These are phyloP conservation scores for Chenopodium quinoa DNA, from an alignment of 148 eudicot species.

Conservation along the genomic window DNA sequence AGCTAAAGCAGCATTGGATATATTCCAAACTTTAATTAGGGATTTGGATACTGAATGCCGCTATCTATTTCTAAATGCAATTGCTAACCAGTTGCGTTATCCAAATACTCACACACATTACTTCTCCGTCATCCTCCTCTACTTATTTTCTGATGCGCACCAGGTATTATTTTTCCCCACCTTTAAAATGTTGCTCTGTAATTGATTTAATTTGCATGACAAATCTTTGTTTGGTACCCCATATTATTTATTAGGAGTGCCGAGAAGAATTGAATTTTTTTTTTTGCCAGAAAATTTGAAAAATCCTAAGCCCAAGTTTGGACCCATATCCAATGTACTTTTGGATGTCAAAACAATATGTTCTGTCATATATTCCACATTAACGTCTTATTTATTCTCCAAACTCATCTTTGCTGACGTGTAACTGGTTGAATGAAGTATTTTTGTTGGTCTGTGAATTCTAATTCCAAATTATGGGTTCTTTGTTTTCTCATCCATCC, in stretches of 20 bases:
- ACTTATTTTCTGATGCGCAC: slow-evolving; percentile 66
- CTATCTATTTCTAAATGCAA: slow-evolving; percentile 81
- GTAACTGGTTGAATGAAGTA: not conserved
- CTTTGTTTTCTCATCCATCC: not conserved
- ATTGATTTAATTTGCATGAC: not conserved
- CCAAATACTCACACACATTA: slow-evolving; percentile 93
- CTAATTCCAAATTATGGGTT: too few species aligned
- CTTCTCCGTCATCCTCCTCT: slow-evolving; percentile 78
- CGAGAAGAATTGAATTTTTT: not conserved
- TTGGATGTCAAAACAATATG: not conserved
- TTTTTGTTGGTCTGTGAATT: not conserved
- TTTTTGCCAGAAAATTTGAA: not conserved
- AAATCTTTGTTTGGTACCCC: not conserved
- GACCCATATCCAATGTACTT: not conserved
- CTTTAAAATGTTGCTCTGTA: not conserved
- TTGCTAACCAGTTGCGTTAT: slow-evolving; percentile 91
- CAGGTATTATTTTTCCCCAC: slow-evolving; percentile 45
- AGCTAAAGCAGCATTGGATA: slow-evolving; percentile 61
- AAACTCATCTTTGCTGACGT: not conserved
- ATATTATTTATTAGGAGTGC: not conserved
- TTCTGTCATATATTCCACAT: too few species aligned
- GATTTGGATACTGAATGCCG: slow-evolving; percentile 93
- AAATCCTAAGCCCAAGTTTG: not conserved
- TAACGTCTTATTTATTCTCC: not conserved
- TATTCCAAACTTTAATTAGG: slow-evolving; percentile 64